Evolutionary conservation across 345 rosid genomes (phyloP).

Genomic region (Linum tenue): DNA sequence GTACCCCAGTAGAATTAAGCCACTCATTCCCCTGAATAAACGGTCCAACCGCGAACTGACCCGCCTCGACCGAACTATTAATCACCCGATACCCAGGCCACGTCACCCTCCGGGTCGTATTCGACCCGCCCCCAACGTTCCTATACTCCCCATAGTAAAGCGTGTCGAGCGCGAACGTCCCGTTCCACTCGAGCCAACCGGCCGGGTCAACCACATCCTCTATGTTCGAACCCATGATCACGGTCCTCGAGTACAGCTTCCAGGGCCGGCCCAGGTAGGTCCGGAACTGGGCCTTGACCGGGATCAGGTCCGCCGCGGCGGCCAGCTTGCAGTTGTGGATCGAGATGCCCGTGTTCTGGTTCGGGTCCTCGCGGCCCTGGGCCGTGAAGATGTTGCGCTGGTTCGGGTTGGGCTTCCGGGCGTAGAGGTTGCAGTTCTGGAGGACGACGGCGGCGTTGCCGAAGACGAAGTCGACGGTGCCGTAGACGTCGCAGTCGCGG

Average conservation of each 20-base stretch:
- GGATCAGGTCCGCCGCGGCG: conserved; percentile 55
- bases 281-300: conserved; percentile 34
- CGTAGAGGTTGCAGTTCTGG: conserved; percentile 60
- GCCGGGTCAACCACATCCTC: conserved; percentile 57
- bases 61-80: conserved; percentile 38
- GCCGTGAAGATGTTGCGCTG: conserved; percentile 62
- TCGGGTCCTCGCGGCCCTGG: conserved; percentile 52
- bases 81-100: conserved; percentile 68
- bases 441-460: conserved; percentile 69
- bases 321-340: conserved; percentile 49
- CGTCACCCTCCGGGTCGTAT: conserved; percentile 45
- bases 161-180: conserved; percentile 36
- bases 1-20: conserved; percentile 51
- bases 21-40: conserved; percentile 55
- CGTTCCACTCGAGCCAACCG: conserved; percentile 73
- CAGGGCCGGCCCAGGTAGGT: conserved; percentile 76
- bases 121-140: conserved; percentile 63
- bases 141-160: conserved; percentile 67
- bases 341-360: conserved; percentile 57
- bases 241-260: conserved; percentile 69
- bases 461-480: conserved; percentile 64
- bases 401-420: conserved; percentile 48
- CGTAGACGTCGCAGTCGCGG: conserved; percentile 65
- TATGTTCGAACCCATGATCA: conserved; percentile 37
- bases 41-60: conserved; percentile 44